phyloP scores from a whole-genome alignment of 176 grass and related monocot species.

The Oropetium thomaeum region DNA sequence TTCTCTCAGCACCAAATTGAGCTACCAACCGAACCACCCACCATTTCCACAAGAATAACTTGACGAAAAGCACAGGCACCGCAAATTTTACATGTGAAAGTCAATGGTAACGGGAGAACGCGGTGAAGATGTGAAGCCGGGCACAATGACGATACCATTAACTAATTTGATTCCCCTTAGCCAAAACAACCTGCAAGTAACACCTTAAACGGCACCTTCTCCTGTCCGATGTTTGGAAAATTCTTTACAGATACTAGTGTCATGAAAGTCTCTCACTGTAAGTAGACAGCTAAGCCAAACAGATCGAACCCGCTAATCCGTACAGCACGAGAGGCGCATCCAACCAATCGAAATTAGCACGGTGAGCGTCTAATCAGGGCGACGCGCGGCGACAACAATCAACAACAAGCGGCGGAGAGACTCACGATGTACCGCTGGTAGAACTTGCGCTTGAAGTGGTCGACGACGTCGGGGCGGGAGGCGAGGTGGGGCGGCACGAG shows the following conservation, averaged over 20 bases:
- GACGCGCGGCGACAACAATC: not conserved
- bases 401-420: not conserved
- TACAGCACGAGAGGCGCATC: not conserved
- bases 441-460: constrained; percentile 97
- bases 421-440: constrained; percentile 80
- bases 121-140: not conserved
- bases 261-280: too few species aligned
- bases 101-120: not conserved
- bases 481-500: constrained; percentile 77
- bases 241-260: constrained; percentile 2
- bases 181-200: not conserved
- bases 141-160: not conserved
- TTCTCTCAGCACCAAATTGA: constrained; percentile 9
- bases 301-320: constrained; percentile 8
- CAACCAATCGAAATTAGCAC: not conserved
- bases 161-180: not conserved
- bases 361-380: not conserved
- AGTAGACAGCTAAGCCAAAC: not conserved
- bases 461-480: constrained; percentile 71
- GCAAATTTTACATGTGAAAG: not conserved
- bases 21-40: not conserved
- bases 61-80: not conserved
- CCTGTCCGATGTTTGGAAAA: not conserved
- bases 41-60: not conserved
- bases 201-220: constrained; percentile 4